Base-by-base conservation (phyloP, 2,329 filamentous ascomycete species). In the Alternaria hordeiaustralica region DNA sequence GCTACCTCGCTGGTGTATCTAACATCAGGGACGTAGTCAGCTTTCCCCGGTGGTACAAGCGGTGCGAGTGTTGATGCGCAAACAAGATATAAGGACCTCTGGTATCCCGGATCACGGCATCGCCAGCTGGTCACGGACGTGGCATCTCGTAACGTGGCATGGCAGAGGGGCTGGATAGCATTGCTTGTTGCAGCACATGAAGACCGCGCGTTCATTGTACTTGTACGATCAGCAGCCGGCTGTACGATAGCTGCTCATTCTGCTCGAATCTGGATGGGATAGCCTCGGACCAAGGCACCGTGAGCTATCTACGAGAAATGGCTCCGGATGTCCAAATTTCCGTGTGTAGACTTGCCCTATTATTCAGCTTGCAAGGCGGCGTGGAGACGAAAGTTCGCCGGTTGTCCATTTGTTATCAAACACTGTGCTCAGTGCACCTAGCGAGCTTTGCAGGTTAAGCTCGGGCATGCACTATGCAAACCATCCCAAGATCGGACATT, bases 11-110 rank as follows among this genome's bases (percentile, higher is more conserved):
- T 30, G 94, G 94, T 10, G 89, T 95, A 43, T 87, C 88, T 68
- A 97, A 92, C 71, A 88, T 97, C 73, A 88, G 93, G 76, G 94
- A 97, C 79, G 88, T 94, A 23, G 92, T 96, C 59, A 88, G 92
- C 26, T 97, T 97, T 76, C 94, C 94, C 51, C 88, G 94, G 71
- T 94, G 86, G 86, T 69, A 84, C 80, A 80, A 87, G 76, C 72
- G 87, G 82, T 84, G 81, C 82, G 86, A 83, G 73, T 84, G 82
- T 67, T 85, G 72, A 80, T 30, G 50, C 28, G 55, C 60, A 58
- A 20, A 53, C 33, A 51, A 58, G 36, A 63, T 55, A 49, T 21
- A 46, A 60, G 55, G 57, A 46, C 30, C 51, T 46, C 49, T 23
- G 30, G 59, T 65, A 55, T 56, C 54, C 25, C 53, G 54, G 47